A percentile compares a stretch with the other conserved stretches of the same genome.
Conservation (phyloP, 2,329 filamentous ascomycete species). For the Torrubiellomyces zombiae region DNA sequence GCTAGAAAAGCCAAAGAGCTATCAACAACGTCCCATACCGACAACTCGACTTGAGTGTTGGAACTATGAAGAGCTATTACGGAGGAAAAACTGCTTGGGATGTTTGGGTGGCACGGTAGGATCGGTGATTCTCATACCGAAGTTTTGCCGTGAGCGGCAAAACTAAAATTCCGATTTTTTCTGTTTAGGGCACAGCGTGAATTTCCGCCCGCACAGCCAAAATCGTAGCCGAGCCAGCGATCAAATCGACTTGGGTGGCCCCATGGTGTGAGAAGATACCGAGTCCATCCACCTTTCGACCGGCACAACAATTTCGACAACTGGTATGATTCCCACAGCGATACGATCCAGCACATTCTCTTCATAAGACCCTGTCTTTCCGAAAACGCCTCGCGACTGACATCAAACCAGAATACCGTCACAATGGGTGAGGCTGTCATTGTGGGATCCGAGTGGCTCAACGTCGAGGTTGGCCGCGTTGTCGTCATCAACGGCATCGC, state of each 20-base stretch:
- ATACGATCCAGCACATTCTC: too few relatives aligned
- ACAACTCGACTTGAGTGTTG: too few relatives aligned
- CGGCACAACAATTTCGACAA: constrained; percentile 21
- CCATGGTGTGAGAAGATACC: constrained; percentile 18
- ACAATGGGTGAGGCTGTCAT: constrained; percentile 74
- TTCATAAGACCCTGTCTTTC: too few relatives aligned
- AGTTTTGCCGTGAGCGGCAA: constrained; percentile 11
- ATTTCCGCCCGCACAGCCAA: constrained; percentile 23
- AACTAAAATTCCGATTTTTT: constrained; percentile 15
- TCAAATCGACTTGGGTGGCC: constrained; percentile 25
- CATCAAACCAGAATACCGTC: constrained; percentile 34
- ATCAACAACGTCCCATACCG: too few relatives aligned
- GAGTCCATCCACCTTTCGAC: constrained; percentile 19
- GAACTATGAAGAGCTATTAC: too few relatives aligned
- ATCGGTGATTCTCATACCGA: too few relatives aligned
- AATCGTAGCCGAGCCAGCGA: constrained; percentile 20
- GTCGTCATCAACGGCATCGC: constrained; percentile 73
- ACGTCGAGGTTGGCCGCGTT: constrained; percentile 96
- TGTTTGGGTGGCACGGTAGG: too few relatives aligned
- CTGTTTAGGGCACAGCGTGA: constrained; percentile 25
- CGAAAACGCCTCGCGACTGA: constrained; percentile 14
- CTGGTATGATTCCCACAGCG: constrained; percentile 17
- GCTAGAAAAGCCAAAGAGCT: too few relatives aligned
- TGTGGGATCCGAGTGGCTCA: constrained; percentile 75
- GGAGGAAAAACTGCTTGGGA: too few relatives aligned